Evolutionary conservation across 2,329 filamentous ascomycete species (phyloP).

Genomic region (Fusarium buxicola): DNA sequence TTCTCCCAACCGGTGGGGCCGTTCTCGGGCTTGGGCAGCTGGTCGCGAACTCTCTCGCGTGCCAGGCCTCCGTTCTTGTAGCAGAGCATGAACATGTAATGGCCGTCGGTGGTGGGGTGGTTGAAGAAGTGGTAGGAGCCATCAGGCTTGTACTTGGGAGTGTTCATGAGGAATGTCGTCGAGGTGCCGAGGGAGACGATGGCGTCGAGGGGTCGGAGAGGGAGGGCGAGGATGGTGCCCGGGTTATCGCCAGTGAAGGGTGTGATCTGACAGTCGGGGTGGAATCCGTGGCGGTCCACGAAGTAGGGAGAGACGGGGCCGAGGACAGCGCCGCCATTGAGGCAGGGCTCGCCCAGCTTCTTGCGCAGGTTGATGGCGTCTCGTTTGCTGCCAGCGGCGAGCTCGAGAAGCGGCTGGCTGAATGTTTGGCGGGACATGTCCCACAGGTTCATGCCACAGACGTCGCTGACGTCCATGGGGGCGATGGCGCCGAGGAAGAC

Average conservation of each 20-base stretch:
- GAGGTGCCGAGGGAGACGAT: conserved; percentile 96
- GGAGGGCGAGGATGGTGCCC: conserved; percentile 90
- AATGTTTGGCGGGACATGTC: conserved; percentile 81
- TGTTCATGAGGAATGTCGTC: conserved; percentile 98
- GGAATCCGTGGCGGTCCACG: conserved; percentile 81
- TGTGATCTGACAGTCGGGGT: conserved; percentile 77
- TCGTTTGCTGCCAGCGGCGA: conserved; percentile 76
- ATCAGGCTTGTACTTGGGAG: conserved; percentile 88
- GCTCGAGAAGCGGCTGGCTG: conserved; percentile 78
- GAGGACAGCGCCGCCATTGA: conserved; percentile 83
- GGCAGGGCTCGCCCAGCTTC: conserved; percentile 84
- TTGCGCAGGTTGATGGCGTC: conserved; percentile 71
- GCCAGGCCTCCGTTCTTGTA: conserved; percentile 98
- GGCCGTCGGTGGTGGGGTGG: conserved; percentile 87
- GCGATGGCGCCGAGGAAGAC: conserved; percentile 87
- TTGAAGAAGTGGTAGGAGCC: conserved; percentile 98
- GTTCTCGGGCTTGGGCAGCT: conserved; percentile 68
- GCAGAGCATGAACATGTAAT: conserved; percentile 99
- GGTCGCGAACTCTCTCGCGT: conserved; percentile 88
- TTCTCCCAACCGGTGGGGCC: conserved; percentile 74
- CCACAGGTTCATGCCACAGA: conserved; percentile 97
- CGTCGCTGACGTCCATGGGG: conserved; percentile 92
- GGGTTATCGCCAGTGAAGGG: conserved; percentile 98
- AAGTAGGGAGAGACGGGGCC: conserved; percentile 85
- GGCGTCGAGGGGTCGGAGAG: conserved; percentile 86